phyloP scores from a whole-genome alignment of 805 yeast species.

The Ogataea minuta region DNA sequence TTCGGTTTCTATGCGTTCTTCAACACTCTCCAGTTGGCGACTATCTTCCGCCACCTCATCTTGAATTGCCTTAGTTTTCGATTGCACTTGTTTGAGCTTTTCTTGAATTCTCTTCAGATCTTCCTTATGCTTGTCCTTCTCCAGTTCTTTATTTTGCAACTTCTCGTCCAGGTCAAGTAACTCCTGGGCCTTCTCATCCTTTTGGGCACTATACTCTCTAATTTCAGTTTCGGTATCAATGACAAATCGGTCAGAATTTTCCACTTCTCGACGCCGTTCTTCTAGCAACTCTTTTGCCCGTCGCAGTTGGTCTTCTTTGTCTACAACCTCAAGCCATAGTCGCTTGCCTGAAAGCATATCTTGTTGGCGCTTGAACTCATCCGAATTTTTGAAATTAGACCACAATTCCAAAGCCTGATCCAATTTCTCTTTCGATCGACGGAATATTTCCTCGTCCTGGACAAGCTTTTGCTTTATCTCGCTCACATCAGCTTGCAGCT shows the following conservation, averaged over 20 bases:
- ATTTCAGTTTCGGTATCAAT: slow-evolving; percentile 13
- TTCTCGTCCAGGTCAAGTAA: slow-evolving; percentile 18
- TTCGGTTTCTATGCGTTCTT: slow-evolving; percentile 31
- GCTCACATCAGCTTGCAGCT: slow-evolving; percentile 41
- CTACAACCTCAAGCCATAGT: slow-evolving; percentile 44
- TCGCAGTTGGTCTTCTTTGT: slow-evolving; percentile 23
- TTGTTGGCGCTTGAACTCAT: slow-evolving; percentile 39
- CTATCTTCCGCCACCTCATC: slow-evolving; percentile 19
- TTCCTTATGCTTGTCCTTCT: slow-evolving; percentile 15
- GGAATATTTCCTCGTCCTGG: slow-evolving; percentile 32
- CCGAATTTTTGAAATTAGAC: slow-evolving; percentile 39
- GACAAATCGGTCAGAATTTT: slow-evolving; percentile 23
- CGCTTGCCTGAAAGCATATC: slow-evolving; percentile 45
- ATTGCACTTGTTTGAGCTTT: slow-evolving; percentile 21
- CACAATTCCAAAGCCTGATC: slow-evolving; percentile 43
- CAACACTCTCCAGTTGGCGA: slow-evolving; percentile 24
- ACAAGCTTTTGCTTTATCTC: slow-evolving; percentile 38
- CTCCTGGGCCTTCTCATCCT: slow-evolving; percentile 18
- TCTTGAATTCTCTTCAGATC: slow-evolving; percentile 23
- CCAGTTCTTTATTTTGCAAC: slow-evolving; percentile 13
- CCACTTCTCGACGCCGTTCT: slow-evolving; percentile 17
- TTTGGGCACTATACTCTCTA: slow-evolving; percentile 10
- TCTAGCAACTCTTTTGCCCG: slow-evolving; percentile 22
- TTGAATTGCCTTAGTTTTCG: slow-evolving; percentile 24
- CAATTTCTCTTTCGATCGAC: slow-evolving; percentile 37